Conservation (phyloP, 345 rosid species). For the Brassica carinata region DNA sequence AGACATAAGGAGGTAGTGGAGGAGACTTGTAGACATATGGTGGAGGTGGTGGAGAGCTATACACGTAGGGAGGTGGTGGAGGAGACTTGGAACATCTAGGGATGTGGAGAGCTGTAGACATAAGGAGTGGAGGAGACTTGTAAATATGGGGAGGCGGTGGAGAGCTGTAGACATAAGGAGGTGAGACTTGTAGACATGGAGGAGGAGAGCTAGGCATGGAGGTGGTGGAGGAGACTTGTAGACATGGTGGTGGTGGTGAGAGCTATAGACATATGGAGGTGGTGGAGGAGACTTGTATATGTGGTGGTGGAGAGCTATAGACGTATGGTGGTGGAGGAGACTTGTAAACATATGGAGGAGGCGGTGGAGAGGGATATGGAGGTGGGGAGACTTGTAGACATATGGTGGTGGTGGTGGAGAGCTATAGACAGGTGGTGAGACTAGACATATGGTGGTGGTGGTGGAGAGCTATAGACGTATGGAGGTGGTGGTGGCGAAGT, state of each 20-base stretch:
- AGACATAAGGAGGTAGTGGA: constrained; percentile 6
- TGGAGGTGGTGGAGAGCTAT: constrained; percentile 15
- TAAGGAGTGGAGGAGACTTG: neutral
- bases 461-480: neutral
- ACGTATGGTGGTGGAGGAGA: constrained; percentile 2
- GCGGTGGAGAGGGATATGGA: neutral
- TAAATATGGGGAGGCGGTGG: constrained; percentile 1
- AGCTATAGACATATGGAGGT: neutral
- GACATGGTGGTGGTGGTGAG: constrained; percentile 1
- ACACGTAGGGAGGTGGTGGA: constrained; percentile 2
- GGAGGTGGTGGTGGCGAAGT: neutral
- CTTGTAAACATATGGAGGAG: neutral
- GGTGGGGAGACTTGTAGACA: neutral
- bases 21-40: neutral
- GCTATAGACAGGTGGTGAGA: neutral
- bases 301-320: constrained; percentile 7
- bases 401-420: constrained; percentile 13
- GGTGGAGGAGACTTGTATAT: neutral
- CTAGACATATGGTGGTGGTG: neutral
- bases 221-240: neutral
- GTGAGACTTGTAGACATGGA: neutral
- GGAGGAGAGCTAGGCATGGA: neutral
- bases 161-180: neutral
- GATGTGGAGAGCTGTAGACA: neutral
- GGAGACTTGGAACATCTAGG: too few relatives aligned